A percentile compares a stretch with the other conserved stretches of the same genome.
These are phyloP conservation scores for Penicillium sp. DNA, from an alignment of 2,329 filamentous ascomycete genomes.

Conservation along the genomic window DNA sequence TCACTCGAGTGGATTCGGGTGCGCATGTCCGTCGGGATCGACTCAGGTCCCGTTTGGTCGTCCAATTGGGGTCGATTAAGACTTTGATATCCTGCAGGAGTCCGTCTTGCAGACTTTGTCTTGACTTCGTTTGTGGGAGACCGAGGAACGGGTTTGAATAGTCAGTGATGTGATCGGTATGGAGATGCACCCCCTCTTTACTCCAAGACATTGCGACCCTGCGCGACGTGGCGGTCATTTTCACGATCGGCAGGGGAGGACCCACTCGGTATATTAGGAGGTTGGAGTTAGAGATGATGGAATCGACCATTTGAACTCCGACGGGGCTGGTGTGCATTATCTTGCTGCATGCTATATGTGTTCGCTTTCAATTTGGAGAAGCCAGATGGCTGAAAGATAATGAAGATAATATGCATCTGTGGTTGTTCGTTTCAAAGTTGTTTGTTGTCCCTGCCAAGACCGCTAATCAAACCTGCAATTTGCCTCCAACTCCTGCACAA, in stretches of 20 bases:
- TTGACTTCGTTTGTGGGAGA: not conserved
- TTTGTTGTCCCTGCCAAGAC: slow-evolving; percentile 2
- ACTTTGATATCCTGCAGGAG: not conserved
- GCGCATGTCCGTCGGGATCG: slow-evolving; percentile 15
- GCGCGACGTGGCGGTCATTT: slow-evolving; percentile 4
- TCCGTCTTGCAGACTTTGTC: not conserved
- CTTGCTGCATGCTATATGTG: not conserved
- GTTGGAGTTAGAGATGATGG: not conserved
- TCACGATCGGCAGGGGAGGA: slow-evolving; percentile 20
- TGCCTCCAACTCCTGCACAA: not conserved
- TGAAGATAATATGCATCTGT: too few species aligned
- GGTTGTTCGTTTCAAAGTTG: not conserved
- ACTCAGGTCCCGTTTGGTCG: slow-evolving; percentile 1
- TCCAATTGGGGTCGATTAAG: not conserved
- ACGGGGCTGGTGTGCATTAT: not conserved
- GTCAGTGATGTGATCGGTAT: slow-evolving; percentile 18
- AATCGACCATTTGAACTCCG: not conserved
- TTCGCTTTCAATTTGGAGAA: not conserved
- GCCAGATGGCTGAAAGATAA: not conserved
- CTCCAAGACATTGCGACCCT: slow-evolving; percentile 10
- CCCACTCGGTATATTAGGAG: slow-evolving; percentile 10
- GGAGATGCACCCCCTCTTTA: slow-evolving; percentile 2
- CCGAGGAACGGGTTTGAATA: slow-evolving; percentile 1
- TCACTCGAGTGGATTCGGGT: too few species aligned
- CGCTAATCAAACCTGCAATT: not conserved